A percentile compares a stretch with the other conserved stretches of the same genome.
Conservation (phyloP, 305 asterid species). For the Lippia alba region DNA sequence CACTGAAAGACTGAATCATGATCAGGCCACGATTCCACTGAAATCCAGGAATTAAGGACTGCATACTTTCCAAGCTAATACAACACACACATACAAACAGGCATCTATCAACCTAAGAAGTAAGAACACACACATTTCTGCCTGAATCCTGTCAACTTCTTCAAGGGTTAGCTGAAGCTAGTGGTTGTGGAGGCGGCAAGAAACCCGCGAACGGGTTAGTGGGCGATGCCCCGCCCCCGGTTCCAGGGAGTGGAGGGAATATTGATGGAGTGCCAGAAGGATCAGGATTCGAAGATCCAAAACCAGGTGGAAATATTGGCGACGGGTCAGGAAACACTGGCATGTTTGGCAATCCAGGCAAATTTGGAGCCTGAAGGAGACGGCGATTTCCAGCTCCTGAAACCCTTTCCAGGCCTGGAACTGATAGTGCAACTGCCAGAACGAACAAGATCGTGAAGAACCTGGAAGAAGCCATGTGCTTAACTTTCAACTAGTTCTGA, state of each 20-base stretch:
- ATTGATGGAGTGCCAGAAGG: background rate
- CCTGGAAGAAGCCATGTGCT: slow-evolving; percentile 31
- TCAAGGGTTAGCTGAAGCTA: slow-evolving; percentile 20
- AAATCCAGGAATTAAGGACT: slow-evolving; percentile 8
- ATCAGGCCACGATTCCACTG: background rate
- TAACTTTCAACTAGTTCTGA: background rate
- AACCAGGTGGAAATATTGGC: background rate
- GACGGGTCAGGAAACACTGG: background rate
- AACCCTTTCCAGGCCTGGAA: slow-evolving; percentile 12
- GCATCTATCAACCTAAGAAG: no score
- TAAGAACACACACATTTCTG: background rate
- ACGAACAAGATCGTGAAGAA: background rate
- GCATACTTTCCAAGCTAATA: background rate
- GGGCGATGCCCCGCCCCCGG: background rate
- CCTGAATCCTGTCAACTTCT: background rate
- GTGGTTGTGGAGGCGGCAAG: slow-evolving; percentile 8
- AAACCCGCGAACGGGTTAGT: background rate
- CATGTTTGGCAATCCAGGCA: slow-evolving; percentile 27
- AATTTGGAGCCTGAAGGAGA: slow-evolving; percentile 18
- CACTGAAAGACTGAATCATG: background rate
- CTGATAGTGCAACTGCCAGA: slow-evolving; percentile 11
- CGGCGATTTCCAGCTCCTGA: slow-evolving; percentile 34
- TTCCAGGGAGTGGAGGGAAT: slow-evolving; percentile 8
- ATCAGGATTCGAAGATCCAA: background rate
- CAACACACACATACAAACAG: background rate